phyloP scores from a whole-genome alignment of 345 rosid genomes.

The Brassica carinata region DNA sequence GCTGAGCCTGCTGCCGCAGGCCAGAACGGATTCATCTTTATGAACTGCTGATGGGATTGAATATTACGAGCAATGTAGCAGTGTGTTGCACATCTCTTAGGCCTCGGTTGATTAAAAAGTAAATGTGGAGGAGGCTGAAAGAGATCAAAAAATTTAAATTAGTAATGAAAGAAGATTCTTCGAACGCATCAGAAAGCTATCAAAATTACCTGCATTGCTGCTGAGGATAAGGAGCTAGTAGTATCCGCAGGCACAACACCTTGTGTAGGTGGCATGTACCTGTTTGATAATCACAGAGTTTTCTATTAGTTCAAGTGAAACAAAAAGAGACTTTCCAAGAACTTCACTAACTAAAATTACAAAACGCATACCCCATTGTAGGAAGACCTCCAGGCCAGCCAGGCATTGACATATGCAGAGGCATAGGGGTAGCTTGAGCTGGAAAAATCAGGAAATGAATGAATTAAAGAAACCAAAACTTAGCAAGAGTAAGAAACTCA shows the following conservation, averaged over 20 bases:
- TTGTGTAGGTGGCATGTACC: conserved; percentile 84
- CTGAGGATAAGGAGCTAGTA: conserved; percentile 60
- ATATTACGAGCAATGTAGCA: conserved; percentile 88
- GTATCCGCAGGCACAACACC: conserved; percentile 91
- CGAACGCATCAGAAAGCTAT: neutral
- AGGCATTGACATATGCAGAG: conserved; percentile 78
- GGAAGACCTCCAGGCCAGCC: conserved; percentile 97
- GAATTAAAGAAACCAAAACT: neutral
- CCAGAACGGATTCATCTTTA: conserved; percentile 92
- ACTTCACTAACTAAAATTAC: neutral
- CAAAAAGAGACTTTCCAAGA: neutral
- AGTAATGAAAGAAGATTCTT: neutral
- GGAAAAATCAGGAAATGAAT: conserved; percentile 24
- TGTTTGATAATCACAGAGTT: conserved; percentile 41
- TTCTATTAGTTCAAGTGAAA: conserved; percentile 14
- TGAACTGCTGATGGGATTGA: conserved; percentile 68
- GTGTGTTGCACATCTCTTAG: conserved; percentile 93
- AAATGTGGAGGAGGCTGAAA: conserved; percentile 78
- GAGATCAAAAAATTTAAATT: conserved; percentile 6
- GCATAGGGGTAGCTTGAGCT: conserved; percentile 67
- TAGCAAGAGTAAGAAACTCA: neutral
- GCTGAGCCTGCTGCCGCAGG: conserved; percentile 78
- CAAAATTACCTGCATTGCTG: conserved; percentile 72
- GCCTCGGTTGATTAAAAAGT: conserved; percentile 75
- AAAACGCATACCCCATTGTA: conserved; percentile 76